Percentiles rank a stretch among this genome's conserved stretches.
These are phyloP conservation scores for Gracilaria caudata DNA, from an alignment of 23 red algal species.

Conservation along the genomic window DNA sequence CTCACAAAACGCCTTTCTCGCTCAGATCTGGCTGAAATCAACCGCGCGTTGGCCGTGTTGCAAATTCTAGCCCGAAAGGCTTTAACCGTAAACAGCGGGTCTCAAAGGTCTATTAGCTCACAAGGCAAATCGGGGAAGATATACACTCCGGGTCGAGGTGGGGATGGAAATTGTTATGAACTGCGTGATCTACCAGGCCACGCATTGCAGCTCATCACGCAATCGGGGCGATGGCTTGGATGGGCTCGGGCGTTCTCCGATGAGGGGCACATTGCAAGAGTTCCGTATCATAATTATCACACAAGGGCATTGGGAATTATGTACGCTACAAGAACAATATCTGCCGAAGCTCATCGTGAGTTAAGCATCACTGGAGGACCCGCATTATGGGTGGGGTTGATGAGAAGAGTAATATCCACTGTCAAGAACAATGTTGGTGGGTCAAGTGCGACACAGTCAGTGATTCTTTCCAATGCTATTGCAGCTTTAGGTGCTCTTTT, in stretches of 20 bases:
- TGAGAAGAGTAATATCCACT: slow-evolving; percentile 39
- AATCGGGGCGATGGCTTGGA: slow-evolving; percentile 19
- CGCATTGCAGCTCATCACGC: slow-evolving; percentile 20
- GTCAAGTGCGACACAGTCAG: slow-evolving; percentile 27
- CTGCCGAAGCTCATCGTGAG: slow-evolving; percentile 69
- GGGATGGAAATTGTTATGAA: slow-evolving; percentile 29
- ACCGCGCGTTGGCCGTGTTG: slow-evolving; percentile 53
- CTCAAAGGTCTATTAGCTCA: not conserved
- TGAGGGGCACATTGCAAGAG: slow-evolving; percentile 35
- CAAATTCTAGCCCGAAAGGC: slow-evolving; percentile 48
- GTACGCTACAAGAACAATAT: slow-evolving; percentile 48
- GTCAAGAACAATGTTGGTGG: slow-evolving; percentile 28
- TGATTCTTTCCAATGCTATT: slow-evolving; percentile 55
- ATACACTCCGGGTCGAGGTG: slow-evolving; percentile 29
- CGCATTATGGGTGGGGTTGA: slow-evolving; percentile 59
- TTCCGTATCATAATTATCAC: slow-evolving; percentile 69
- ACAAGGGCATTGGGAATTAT: slow-evolving; percentile 56
- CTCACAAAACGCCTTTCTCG: slow-evolving; percentile 45
- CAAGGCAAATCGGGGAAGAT: slow-evolving; percentile 50
- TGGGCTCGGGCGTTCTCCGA: slow-evolving; percentile 61
- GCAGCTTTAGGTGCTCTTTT: slow-evolving; percentile 47
- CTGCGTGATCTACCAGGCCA: slow-evolving; percentile 41
- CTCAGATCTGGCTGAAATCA: slow-evolving; percentile 64
- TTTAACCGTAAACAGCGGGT: slow-evolving; percentile 36
- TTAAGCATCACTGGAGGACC: slow-evolving; percentile 63